A percentile compares a stretch with the other conserved stretches of the same genome.
Conservation (phyloP, 1,284 basidiomycete species). For the Marasmius oreades region DNA sequence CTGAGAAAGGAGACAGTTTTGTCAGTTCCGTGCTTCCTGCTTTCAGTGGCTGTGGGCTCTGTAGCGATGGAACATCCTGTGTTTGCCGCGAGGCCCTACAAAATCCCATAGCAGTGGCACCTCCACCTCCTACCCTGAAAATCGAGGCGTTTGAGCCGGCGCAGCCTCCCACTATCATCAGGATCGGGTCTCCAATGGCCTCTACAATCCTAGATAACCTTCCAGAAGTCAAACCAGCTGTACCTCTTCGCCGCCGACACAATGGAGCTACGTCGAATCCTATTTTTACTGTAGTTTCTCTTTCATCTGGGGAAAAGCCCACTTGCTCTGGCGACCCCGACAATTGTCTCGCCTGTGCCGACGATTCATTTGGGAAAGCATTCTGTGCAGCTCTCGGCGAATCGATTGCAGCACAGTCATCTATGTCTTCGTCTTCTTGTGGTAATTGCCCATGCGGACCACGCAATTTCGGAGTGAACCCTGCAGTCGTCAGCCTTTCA, state of each 20-base stretch:
- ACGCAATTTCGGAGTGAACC: constrained; percentile 14
- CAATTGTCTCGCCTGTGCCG: constrained; percentile 77
- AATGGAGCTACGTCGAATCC: constrained; percentile 36
- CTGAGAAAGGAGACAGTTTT: constrained; percentile 15
- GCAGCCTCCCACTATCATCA: constrained; percentile 21
- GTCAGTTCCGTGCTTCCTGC: constrained; percentile 16
- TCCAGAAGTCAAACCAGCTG: constrained; percentile 72
- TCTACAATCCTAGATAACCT: constrained; percentile 70
- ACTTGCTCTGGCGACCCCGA: constrained; percentile 43
- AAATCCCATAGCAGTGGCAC: constrained; percentile 18
- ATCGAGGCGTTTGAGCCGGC: constrained; percentile 28
- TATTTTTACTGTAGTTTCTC: constrained; percentile 47
- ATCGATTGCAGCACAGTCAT: constrained; percentile 37
- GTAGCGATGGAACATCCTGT: constrained; percentile 65
- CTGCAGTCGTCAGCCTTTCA: constrained; percentile 14
- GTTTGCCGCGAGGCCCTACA: constrained; percentile 65
- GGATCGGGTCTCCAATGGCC: constrained; percentile 23
- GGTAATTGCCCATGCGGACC: constrained; percentile 46
- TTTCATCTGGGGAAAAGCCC: constrained; percentile 18
- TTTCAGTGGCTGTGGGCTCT: constrained; percentile 62
- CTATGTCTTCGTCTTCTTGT: constrained; percentile 39
- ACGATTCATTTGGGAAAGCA: constrained; percentile 80
- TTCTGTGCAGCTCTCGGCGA: constrained; percentile 78
- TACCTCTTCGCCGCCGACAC: constrained; percentile 64
- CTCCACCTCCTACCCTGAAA: constrained; percentile 28